These are phyloP conservation scores for Priceomyces fermenticarens DNA, from an alignment of 805 yeast genomes.

Conservation along the genomic window DNA sequence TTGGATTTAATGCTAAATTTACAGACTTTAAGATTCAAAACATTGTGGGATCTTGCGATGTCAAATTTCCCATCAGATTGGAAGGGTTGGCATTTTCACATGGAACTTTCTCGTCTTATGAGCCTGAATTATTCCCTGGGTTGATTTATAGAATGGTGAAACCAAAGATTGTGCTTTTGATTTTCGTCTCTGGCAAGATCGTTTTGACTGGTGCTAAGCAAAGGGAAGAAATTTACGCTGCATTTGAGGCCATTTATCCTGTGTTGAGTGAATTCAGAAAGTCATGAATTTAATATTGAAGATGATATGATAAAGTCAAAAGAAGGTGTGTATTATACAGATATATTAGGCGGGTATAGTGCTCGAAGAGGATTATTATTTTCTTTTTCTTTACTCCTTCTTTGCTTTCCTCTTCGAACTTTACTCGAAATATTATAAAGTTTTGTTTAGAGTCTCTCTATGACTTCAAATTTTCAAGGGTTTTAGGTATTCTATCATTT, in stretches of 20 bases:
- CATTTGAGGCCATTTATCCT: conserved; percentile 97
- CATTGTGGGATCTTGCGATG: conserved; percentile 98
- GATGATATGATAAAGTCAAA: neutral
- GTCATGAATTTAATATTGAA: conserved; percentile 30
- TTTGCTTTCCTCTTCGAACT: conserved; percentile 1
- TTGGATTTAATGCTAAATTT: conserved; percentile 96
- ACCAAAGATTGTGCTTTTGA: conserved; percentile 93
- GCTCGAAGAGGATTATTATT: conserved; percentile 1
- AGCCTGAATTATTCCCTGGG: conserved; percentile 98
- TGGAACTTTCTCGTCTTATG: conserved; percentile 98
- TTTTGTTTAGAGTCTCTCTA: neutral
- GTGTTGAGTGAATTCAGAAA: conserved; percentile 97
- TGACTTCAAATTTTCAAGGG: neutral
- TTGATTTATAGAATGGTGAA: conserved; percentile 98
- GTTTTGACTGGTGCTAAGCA: conserved; percentile 98
- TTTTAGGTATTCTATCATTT: neutral
- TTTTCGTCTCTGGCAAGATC: conserved; percentile 95
- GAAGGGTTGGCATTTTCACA: conserved; percentile 98
- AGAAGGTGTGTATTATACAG: conserved; percentile 8
- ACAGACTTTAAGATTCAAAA: conserved; percentile 98
- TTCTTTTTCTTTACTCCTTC: neutral
- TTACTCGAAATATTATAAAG: neutral
- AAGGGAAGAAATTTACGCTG: conserved; percentile 97
- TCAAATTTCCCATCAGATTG: conserved; percentile 92
- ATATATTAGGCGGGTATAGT: neutral